phyloP scores from a whole-genome alignment of 2,329 filamentous ascomycete genomes.

The Colletotrichum magnum region DNA sequence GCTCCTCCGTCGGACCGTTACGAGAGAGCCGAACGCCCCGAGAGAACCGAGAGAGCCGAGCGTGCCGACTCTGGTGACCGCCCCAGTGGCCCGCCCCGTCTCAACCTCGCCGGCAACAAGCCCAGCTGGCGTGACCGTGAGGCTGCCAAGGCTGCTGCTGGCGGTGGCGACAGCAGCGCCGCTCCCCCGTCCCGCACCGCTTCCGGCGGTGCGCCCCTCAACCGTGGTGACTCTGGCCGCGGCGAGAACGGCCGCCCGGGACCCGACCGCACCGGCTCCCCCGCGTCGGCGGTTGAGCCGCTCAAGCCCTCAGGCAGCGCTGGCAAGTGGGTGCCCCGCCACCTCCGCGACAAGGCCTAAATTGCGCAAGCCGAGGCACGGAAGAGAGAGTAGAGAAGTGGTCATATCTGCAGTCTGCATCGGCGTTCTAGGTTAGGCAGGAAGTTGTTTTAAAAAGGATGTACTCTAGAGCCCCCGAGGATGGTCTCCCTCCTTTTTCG shows the following conservation, averaged over 20 bases:
- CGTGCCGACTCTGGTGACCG: slow-evolving; percentile 64
- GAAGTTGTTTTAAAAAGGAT: slow-evolving; percentile 50
- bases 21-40: slow-evolving; percentile 28
- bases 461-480: slow-evolving; percentile 54
- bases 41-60: slow-evolving; percentile 47
- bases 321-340: slow-evolving; percentile 73
- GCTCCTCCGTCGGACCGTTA: slow-evolving; percentile 32
- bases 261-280: slow-evolving; percentile 51
- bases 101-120: slow-evolving; percentile 73
- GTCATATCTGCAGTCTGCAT: slow-evolving; percentile 48
- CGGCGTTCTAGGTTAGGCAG: slow-evolving; percentile 55
- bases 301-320: slow-evolving; percentile 66
- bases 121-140: slow-evolving; percentile 83
- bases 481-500: slow-evolving; percentile 49
- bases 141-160: slow-evolving; percentile 60
- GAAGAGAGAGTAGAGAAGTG: slow-evolving; percentile 30
- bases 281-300: slow-evolving; percentile 60
- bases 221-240: slow-evolving; percentile 59
- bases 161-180: slow-evolving; percentile 49
- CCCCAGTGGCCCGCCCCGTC: slow-evolving; percentile 67
- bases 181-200: slow-evolving; percentile 55
- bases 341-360: slow-evolving; percentile 56
- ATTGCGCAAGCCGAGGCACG: slow-evolving; percentile 51
- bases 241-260: slow-evolving; percentile 54
- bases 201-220: slow-evolving; percentile 58